Evolutionary conservation across 2,329 filamentous ascomycete genomes (phyloP).

Genomic region (Rhinocladiella mackenziei): DNA sequence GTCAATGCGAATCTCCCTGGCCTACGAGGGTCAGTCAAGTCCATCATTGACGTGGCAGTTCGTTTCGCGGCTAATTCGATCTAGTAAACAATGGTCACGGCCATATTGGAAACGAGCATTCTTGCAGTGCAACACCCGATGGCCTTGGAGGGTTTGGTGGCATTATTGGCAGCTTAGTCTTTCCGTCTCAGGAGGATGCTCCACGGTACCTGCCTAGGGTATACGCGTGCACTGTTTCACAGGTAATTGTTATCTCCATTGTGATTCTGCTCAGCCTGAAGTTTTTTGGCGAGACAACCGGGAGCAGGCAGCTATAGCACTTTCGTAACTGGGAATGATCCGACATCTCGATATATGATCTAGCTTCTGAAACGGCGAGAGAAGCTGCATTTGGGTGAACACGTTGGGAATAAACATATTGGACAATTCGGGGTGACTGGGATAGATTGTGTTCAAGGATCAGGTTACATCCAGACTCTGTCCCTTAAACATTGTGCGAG

Average conservation of each 20-base stretch:
- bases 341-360: neutral
- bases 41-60: neutral
- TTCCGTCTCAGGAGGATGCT: conserved; percentile 46
- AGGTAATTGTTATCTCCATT: neutral
- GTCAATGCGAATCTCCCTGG: conserved; percentile 60
- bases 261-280: neutral
- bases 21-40: conserved; percentile 67
- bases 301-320: neutral
- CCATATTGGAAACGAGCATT: conserved; percentile 74
- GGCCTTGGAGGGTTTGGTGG: conserved; percentile 69
- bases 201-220: conserved; percentile 31
- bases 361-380: too few relatives aligned
- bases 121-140: conserved; percentile 71
- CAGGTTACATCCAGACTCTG: too few relatives aligned
- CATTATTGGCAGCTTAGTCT: conserved; percentile 69
- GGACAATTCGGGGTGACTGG: too few relatives aligned
- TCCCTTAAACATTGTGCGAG: too few relatives aligned
- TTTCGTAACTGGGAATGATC: neutral
- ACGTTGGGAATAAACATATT: too few relatives aligned
- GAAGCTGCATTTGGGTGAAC: too few relatives aligned
- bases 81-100: conserved; percentile 75
- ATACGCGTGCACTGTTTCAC: neutral
- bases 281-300: neutral
- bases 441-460: too few relatives aligned
- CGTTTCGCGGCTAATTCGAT: neutral